Percentiles rank a stretch among this genome's conserved stretches.
Conservation (phyloP, 176 grass and related monocot species). For the Coix lacrymajobi region DNA sequence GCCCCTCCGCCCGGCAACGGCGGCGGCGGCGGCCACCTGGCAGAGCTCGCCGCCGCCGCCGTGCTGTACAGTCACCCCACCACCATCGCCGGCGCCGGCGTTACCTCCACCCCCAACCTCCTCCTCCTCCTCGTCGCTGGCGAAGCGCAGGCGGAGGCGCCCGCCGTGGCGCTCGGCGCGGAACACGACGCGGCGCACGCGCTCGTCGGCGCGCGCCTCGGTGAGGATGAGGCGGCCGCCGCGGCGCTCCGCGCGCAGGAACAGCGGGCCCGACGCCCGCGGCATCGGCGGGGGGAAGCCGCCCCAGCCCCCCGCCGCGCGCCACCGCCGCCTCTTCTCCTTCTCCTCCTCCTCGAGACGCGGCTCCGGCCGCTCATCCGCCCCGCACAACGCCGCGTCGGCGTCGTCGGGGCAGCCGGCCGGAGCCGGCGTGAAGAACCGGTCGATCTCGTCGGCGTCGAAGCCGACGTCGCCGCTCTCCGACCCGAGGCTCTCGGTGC, state of each 20-base stretch:
- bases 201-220: constrained; percentile 33
- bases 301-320: background rate
- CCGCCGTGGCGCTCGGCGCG: constrained; percentile 48
- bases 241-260: constrained; percentile 60
- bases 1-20: background rate
- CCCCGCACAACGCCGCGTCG: no score
- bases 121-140: background rate
- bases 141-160: constrained; percentile 48
- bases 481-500: constrained; percentile 73
- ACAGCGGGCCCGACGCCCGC: constrained; percentile 19
- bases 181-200: constrained; percentile 33
- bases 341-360: no score
- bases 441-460: constrained; percentile 35
- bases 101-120: background rate
- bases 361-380: background rate
- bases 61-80: background rate
- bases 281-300: constrained; percentile 44
- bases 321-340: background rate
- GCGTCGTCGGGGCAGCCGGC: background rate
- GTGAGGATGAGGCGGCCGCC: constrained; percentile 69
- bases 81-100: background rate
- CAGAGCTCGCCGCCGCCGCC: background rate
- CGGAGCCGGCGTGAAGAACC: background rate
- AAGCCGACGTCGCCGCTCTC: constrained; percentile 61
- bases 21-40: constrained; percentile 11